These are phyloP conservation scores for Nemania bipapillata DNA, from an alignment of 2,329 filamentous ascomycete species.

Conservation along the genomic window DNA sequence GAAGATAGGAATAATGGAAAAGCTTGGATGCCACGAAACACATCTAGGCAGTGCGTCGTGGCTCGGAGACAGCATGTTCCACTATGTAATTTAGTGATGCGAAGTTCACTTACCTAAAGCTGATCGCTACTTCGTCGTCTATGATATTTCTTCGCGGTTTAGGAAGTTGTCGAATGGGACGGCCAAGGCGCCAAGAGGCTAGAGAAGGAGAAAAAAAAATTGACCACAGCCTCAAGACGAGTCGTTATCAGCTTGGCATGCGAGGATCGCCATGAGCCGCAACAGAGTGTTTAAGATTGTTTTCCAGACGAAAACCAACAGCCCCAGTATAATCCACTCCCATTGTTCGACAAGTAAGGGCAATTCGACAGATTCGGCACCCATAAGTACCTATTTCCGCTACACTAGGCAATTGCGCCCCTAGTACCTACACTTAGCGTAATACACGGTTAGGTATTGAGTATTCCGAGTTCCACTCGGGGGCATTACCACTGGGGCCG, in stretches of 20 bases:
- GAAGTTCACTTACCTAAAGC: background rate
- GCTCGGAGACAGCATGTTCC: constrained; percentile 5
- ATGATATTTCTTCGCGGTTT: background rate
- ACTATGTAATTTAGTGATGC: background rate
- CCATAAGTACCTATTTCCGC: background rate
- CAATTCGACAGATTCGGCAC: background rate
- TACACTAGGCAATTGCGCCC: background rate
- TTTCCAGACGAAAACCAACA: constrained; percentile 14
- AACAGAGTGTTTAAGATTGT: constrained; percentile 28
- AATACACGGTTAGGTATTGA: background rate
- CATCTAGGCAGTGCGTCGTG: background rate
- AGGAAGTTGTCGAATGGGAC: constrained; percentile 24
- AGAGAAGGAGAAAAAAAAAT: constrained; percentile 12
- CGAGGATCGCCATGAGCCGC: constrained; percentile 34
- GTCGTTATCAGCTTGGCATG: constrained; percentile 35
- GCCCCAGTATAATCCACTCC: constrained; percentile 1
- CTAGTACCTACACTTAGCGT: background rate
- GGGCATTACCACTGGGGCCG: constrained; percentile 8
- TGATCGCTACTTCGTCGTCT: background rate
- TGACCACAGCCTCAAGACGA: constrained; percentile 18
- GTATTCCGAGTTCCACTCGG: constrained; percentile 3
- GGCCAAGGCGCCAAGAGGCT: constrained; percentile 26
- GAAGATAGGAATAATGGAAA: constrained; percentile 1
- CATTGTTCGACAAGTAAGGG: constrained; percentile 1
- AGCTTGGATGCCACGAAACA: background rate